Evolutionary conservation across 441 rosid species (phyloP), one percentile per base, ranked within the genome.

Genomic region (Populus tomentosa): DNA sequence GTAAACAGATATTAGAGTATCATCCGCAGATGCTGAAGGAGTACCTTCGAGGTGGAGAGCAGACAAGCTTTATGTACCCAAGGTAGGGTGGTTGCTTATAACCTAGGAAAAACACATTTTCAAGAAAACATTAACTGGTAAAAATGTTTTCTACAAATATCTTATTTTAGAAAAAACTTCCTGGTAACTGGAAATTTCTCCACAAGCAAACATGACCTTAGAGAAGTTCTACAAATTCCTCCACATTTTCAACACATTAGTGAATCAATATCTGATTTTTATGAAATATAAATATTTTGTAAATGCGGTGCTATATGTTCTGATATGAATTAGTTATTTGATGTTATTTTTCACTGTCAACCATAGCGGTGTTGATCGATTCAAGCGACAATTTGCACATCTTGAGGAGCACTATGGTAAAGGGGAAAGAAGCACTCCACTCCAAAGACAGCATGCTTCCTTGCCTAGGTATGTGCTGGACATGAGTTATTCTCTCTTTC

Each of bases 1-100:
- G 64, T 79, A 70, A 78, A 76, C 86, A 89, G 99, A 97, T 92
- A 82, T 81, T 97, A 78, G 99, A 97, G 81, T 97, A 97, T 82
- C 99, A 97, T 90, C 99, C 99, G 53, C 95, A 92, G 81, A 95
- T 97, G 99, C 89, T 97, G 75, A 91, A 97, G 80, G 99, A 95
- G 79, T 90, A 93, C 87, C 92, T 89, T 80, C 89, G 87, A 26
- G 99, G 99, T 70, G 98, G 98, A 75, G 99, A 95, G 18, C 99
- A 92, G 79, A 91, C 94, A 72, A 95, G 97, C 87, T 97, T 97
- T 86, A 88, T 97, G 99, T 97, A 92, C 81, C 99, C 99, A 69
- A 97, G 99, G 99, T 93, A 66, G 65, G 87, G 24, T 50, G 24
- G 28, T 72, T 64, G 50, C 64, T 6, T 38, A 65, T 71, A 50